These are phyloP conservation scores for Puccinia novopanici DNA, from an alignment of 1,284 basidiomycete species.

Conservation along the genomic window DNA sequence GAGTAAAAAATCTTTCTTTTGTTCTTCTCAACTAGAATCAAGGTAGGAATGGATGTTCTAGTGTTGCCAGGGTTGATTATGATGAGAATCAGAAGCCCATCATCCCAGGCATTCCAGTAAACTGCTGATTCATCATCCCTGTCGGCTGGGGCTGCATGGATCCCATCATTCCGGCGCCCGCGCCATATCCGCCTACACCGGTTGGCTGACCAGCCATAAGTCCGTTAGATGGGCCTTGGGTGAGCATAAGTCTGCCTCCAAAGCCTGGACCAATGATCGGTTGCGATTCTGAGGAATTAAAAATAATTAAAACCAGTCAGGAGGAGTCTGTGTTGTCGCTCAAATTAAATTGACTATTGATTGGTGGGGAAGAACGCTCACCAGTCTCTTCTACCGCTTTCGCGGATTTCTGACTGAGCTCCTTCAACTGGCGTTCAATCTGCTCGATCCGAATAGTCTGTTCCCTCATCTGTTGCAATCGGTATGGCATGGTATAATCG, in stretches of 20 bases:
- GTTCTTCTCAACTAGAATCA: too few species aligned
- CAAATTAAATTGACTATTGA: not conserved
- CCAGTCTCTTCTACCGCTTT: conserved; percentile 75
- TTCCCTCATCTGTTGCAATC: conserved; percentile 54
- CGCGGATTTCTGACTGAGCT: conserved; percentile 75
- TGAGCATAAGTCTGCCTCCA: conserved; percentile 53
- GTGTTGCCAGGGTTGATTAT: not conserved
- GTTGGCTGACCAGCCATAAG: conserved; percentile 50
- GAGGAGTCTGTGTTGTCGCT: not conserved
- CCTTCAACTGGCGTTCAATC: conserved; percentile 80
- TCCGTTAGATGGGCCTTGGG: conserved; percentile 52
- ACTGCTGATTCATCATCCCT: conserved; percentile 32
- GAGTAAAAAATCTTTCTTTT: too few species aligned
- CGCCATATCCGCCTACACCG: conserved; percentile 20
- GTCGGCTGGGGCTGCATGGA: conserved; percentile 36
- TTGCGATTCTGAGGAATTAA: conserved; percentile 65
- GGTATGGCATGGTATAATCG: conserved; percentile 54
- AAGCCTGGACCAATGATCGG: conserved; percentile 65
- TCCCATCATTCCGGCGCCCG: conserved; percentile 50
- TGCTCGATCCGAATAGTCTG: conserved; percentile 64
- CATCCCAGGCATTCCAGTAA: conserved; percentile 43
- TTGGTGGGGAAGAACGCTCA: conserved; percentile 55
- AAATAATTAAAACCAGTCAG: conserved; percentile 25
- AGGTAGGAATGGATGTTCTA: not conserved
- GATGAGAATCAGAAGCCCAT: conserved; percentile 25